Evolutionary conservation across 75 land plant genomes (phyloP).

Genomic region (Larix kaempferi): DNA sequence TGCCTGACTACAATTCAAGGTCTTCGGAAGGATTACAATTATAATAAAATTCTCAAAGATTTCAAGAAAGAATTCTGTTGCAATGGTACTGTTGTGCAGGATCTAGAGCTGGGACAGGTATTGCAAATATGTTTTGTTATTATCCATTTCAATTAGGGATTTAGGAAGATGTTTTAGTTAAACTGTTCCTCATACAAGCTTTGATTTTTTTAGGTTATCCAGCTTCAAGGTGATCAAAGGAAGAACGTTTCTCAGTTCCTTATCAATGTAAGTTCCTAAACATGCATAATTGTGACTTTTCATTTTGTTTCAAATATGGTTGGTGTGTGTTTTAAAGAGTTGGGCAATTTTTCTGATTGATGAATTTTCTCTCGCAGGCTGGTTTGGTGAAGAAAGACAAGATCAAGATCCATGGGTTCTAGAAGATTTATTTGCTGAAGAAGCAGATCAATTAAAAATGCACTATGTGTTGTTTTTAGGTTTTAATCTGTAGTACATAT

Average conservation of each 20-base stretch:
- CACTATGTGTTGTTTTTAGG: no score
- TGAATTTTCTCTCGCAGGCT: background rate
- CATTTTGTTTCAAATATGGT: background rate
- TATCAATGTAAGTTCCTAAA: conserved; percentile 31
- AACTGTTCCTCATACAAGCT: no score
- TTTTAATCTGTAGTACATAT: no score
- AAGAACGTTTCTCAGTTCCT: conserved; percentile 72
- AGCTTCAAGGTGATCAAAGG: conserved; percentile 74
- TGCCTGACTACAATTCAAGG: conserved; percentile 87
- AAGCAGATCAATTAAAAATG: no score
- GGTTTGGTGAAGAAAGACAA: conserved; percentile 12
- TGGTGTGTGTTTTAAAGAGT: background rate
- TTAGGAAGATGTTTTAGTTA: no score
- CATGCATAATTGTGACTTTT: background rate
- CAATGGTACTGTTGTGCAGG: conserved; percentile 89
- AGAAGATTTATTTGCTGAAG: no score
- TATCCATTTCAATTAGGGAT: background rate
- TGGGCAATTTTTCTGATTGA: background rate
- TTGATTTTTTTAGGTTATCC: conserved; percentile 28
- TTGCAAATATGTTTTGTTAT: no score
- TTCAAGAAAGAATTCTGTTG: conserved; percentile 87
- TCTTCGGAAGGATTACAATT: conserved; percentile 66
- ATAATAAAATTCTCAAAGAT: conserved; percentile 82
- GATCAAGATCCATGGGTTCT: conserved; percentile 10
- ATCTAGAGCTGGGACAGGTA: conserved; percentile 82